These are phyloP conservation scores for Candolleomyces eurysporus DNA, from an alignment of 768 basidiomycete species.

Conservation along the genomic window DNA sequence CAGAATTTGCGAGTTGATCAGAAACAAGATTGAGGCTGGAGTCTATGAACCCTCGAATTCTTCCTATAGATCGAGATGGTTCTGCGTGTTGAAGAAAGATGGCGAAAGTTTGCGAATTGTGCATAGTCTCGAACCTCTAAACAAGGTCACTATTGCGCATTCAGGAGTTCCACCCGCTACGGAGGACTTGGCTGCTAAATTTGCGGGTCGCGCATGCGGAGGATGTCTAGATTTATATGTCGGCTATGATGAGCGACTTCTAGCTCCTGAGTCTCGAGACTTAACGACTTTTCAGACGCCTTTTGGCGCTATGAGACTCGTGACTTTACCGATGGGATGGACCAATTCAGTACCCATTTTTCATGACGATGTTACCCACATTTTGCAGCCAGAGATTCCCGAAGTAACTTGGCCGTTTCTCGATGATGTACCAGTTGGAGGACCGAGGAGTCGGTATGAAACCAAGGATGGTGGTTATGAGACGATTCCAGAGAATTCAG, in stretches of 20 bases:
- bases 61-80: too few relatives aligned
- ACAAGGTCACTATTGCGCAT: too few relatives aligned
- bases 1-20: too few relatives aligned
- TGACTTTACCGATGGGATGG: constrained; percentile 12
- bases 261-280: constrained; percentile 4
- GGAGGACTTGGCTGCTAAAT: constrained; percentile 27
- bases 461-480: constrained; percentile 21
- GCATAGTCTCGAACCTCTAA: too few relatives aligned
- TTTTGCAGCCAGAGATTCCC: constrained; percentile 35
- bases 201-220: constrained; percentile 32
- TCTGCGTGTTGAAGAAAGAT: too few relatives aligned
- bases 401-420: constrained; percentile 30
- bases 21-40: too few relatives aligned
- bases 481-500: constrained; percentile 28
- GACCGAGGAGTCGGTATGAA: constrained; percentile 27
- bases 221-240: constrained; percentile 21
- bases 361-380: constrained; percentile 12
- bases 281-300: constrained; percentile 12
- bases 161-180: too few relatives aligned
- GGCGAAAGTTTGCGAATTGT: too few relatives aligned
- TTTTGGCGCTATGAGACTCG: constrained; percentile 5
- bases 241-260: constrained; percentile 1
- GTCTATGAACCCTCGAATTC: too few relatives aligned
- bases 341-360: too few relatives aligned
- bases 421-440: constrained; percentile 33